A percentile compares a stretch with the other conserved stretches of the same genome.
phyloP scores from a whole-genome alignment of 768 basidiomycete species.

The Glaciozyma martinii region DNA sequence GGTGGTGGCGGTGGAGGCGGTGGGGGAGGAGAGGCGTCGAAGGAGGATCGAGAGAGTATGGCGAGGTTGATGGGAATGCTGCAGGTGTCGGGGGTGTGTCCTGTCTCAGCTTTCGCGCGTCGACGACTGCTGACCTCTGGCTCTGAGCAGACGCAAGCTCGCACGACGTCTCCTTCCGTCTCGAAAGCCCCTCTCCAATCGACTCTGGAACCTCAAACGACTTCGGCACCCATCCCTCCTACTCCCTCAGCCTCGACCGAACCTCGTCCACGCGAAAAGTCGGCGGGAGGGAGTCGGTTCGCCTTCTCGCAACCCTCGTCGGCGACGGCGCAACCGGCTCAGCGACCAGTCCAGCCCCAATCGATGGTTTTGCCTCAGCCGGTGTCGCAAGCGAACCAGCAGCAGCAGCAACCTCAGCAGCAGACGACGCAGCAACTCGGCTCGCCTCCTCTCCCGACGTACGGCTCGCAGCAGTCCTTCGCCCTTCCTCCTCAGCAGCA shows the following conservation, averaged over 20 bases:
- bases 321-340: background rate
- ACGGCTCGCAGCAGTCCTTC: background rate
- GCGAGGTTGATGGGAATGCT: conserved; percentile 25
- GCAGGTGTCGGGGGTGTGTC: conserved; percentile 17
- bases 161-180: background rate
- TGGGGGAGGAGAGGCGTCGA: conserved; percentile 9
- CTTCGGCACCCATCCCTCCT: background rate
- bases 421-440: background rate
- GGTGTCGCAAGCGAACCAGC: background rate
- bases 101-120: background rate
- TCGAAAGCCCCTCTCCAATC: too few species aligned
- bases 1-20: background rate
- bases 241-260: background rate
- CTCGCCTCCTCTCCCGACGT: background rate
- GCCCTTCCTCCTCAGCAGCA: background rate
- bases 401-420: background rate
- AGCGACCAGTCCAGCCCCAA: background rate
- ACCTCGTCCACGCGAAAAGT: background rate
- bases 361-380: too few species aligned
- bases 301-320: background rate
- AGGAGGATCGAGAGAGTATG: conserved; percentile 29
- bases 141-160: background rate
- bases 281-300: conserved; percentile 2
- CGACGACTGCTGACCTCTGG: too few species aligned
- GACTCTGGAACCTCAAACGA: background rate